Percentiles rank a stretch among this genome's conserved stretches.
These are phyloP conservation scores for Isoetes taiwanensis DNA, from an alignment of 75 land plant genomes.

Conservation along the genomic window DNA sequence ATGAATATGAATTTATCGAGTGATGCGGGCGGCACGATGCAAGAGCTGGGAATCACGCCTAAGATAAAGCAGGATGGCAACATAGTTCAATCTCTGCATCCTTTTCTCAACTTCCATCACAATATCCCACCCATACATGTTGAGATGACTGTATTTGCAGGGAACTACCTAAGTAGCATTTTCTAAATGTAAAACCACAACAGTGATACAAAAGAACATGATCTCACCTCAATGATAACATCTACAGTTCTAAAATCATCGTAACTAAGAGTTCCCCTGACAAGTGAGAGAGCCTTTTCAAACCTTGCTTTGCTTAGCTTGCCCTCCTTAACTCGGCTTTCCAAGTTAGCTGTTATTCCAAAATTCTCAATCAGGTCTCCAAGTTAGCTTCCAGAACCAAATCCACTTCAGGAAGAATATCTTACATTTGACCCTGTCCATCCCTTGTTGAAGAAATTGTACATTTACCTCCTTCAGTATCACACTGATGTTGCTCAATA, in stretches of 20 bases:
- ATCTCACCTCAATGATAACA: conserved; percentile 83
- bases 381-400: no score
- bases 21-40: conserved; percentile 63
- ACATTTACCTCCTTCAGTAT: conserved; percentile 86
- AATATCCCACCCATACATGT: no score
- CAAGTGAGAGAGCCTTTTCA: conserved; percentile 59
- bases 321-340: conserved; percentile 92
- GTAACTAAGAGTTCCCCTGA: conserved; percentile 59
- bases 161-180: no score
- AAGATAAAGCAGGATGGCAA: conserved; percentile 19
- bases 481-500: conserved; percentile 63
- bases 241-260: conserved; percentile 74
- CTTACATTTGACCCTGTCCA: conserved; percentile 75
- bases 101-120: no score
- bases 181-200: no score
- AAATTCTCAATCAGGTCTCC: no score
- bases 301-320: conserved; percentile 64
- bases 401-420: no score
- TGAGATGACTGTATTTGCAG: no score
- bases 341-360: conserved; percentile 86
- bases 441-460: conserved; percentile 58
- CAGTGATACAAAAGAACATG: no score
- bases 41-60: conserved; percentile 54
- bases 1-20: no score
- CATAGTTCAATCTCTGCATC: no score